Evolutionary conservation across 2,329 filamentous ascomycete species (phyloP), one percentile per base, ranked within the genome.

Genomic region (Xylaria sp.): DNA sequence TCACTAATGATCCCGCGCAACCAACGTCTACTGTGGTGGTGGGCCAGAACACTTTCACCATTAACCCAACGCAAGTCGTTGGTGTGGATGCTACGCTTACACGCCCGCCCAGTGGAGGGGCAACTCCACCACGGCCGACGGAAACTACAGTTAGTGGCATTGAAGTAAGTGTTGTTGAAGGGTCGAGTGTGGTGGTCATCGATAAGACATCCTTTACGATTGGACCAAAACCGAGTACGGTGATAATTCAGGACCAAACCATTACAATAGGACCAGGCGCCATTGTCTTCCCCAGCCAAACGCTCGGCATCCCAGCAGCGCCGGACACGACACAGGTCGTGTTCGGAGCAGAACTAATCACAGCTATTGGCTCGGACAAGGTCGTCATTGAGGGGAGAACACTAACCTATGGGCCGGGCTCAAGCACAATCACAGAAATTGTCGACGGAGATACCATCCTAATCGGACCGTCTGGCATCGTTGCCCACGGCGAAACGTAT

Each of bases 401-500:
- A 7, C 76, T 85, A 59, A 84, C 82, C 0, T 86, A 87, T 69
- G 81, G 82, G 0, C 74, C 78, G 0, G 73, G 71, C 32, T 75
- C 77, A 3, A 69, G 79, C 3, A 75, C 73, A 1, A 74, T 76
- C 0, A 80, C 81, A 0, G 67, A 79, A 15, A 77, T 83, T 2
- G 74, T 90, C 30, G 81, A 83, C 65, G 85, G 84, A 18, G 84
- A 86, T 46, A 84, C 82, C 4, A 78, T 89, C 68, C 80, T 83
- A 1, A 79, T 89, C 60, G 85, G 83, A 0, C 82, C 85, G 3
- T 76, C 74, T 0, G 84, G 83, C 23, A 73, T 86, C 6, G 71
- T 79, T 2, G 73, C 83, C 2, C 80, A 76, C 69, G 79, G 80
- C 34, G 78, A 76, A 34, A 83, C 81, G 0, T 64, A 87, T 0